Evolutionary conservation across 2,329 filamentous ascomycete genomes (phyloP).

Genomic region (Botrytis fragariae): DNA sequence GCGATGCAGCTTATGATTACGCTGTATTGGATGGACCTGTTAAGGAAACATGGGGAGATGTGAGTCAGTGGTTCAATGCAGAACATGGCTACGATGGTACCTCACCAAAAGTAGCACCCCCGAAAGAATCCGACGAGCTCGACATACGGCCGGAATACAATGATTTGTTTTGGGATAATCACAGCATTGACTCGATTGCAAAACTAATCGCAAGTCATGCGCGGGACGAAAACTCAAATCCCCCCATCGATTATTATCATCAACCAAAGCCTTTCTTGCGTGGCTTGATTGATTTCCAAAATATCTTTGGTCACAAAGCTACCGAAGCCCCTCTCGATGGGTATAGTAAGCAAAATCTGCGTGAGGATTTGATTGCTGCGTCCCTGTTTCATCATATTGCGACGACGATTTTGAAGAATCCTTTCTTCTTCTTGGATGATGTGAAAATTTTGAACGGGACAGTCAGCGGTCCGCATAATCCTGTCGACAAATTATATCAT

Average conservation of each 20-base stretch:
- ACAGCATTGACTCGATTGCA: neutral
- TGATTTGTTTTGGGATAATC: neutral
- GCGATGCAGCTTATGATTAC: conserved; percentile 3
- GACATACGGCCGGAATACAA: neutral
- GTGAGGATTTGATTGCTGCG: neutral
- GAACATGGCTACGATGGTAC: neutral
- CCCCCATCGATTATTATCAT: neutral
- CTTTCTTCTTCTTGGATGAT: neutral
- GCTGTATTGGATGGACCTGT: neutral
- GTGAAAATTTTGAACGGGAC: neutral
- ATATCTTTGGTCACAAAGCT: neutral
- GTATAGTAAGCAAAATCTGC: neutral
- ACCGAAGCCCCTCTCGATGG: neutral
- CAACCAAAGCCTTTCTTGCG: neutral
- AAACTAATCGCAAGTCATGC: neutral
- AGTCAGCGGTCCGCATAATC: neutral
- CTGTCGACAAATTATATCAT: neutral
- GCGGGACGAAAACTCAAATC: neutral
- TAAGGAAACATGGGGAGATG: neutral
- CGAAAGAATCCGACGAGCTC: neutral
- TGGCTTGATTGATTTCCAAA: neutral
- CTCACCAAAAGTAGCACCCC: neutral
- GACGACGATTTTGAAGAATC: neutral
- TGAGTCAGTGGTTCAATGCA: neutral
- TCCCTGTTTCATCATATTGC: conserved; percentile 2